Percentiles rank a stretch among this genome's conserved stretches.
These are phyloP conservation scores for Ilyonectria destructans DNA, from an alignment of 2,329 filamentous ascomycete species.

Conservation along the genomic window DNA sequence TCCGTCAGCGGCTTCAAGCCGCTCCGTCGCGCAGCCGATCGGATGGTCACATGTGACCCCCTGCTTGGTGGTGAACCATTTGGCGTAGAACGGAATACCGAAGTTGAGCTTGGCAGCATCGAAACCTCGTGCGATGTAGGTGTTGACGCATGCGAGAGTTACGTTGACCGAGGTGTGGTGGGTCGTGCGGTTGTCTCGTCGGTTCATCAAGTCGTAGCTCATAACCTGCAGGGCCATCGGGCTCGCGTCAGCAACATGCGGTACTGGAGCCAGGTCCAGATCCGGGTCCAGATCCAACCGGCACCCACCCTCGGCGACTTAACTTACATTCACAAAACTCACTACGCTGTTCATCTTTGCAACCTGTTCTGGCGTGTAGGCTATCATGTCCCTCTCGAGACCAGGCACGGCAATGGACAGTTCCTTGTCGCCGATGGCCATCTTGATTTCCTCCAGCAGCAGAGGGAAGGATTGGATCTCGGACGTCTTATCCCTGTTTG, in stretches of 20 bases:
- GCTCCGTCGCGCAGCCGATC: conserved; percentile 72
- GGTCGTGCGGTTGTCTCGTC: conserved; percentile 76
- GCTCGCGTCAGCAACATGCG: neutral
- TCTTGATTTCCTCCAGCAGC: conserved; percentile 72
- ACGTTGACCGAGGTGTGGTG: conserved; percentile 75
- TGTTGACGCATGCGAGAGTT: conserved; percentile 70
- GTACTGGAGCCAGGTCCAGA: neutral
- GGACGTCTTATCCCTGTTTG: conserved; percentile 71
- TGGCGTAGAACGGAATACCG: conserved; percentile 79
- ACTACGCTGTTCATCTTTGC: conserved; percentile 73
- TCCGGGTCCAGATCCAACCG: neutral
- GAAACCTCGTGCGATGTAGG: conserved; percentile 74
- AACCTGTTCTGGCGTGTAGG: conserved; percentile 71
- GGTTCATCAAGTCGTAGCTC: conserved; percentile 83
- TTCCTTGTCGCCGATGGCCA: conserved; percentile 72
- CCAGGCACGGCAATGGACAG: conserved; percentile 80
- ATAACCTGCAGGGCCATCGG: conserved; percentile 63
- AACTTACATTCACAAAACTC: conserved; percentile 74
- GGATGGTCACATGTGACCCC: conserved; percentile 63
- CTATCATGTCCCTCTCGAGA: conserved; percentile 76
- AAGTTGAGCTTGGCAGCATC: conserved; percentile 72
- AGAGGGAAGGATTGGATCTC: conserved; percentile 76
- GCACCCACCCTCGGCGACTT: neutral
- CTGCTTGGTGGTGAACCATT: conserved; percentile 74
- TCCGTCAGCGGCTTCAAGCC: conserved; percentile 74